Evolutionary conservation across 2,329 filamentous ascomycete species (phyloP).

Genomic region (Chaetomiaceae sp.): DNA sequence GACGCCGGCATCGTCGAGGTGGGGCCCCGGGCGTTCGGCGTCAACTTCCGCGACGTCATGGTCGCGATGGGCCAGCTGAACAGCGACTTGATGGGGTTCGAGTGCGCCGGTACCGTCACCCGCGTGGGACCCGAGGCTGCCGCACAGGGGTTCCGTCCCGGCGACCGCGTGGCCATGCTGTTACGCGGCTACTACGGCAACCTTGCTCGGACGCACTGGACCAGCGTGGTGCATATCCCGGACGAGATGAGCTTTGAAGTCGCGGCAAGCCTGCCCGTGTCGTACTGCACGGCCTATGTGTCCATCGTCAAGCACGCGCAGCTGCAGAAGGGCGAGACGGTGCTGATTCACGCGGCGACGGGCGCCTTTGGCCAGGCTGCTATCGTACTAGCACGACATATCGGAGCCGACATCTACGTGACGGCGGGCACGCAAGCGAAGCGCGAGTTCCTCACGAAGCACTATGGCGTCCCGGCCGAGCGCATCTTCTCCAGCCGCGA

Average conservation of each 20-base stretch:
- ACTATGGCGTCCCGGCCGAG: slow-evolving; percentile 26
- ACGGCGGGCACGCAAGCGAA: slow-evolving; percentile 36
- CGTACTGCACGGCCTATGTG: slow-evolving; percentile 26
- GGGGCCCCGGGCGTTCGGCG: slow-evolving; percentile 28
- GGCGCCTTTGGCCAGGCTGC: slow-evolving; percentile 32
- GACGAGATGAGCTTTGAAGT: slow-evolving; percentile 30
- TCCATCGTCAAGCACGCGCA: slow-evolving; percentile 23
- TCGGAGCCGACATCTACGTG: slow-evolving; percentile 30
- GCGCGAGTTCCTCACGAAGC: slow-evolving; percentile 26
- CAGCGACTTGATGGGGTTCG: slow-evolving; percentile 23
- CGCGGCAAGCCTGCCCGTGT: slow-evolving; percentile 32
- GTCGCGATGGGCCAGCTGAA: slow-evolving; percentile 26
- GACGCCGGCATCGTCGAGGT: slow-evolving; percentile 29
- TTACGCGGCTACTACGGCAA: slow-evolving; percentile 19
- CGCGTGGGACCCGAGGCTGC: slow-evolving; percentile 13
- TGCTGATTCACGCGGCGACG: slow-evolving; percentile 32
- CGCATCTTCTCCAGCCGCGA: slow-evolving; percentile 33
- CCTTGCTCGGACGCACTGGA: slow-evolving; percentile 17
- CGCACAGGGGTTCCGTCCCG: slow-evolving; percentile 13
- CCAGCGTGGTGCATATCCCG: slow-evolving; percentile 27
- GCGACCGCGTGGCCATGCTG: slow-evolving; percentile 22
- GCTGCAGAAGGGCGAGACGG: slow-evolving; percentile 11
- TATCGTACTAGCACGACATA: slow-evolving; percentile 27
- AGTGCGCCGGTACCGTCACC: slow-evolving; percentile 24
- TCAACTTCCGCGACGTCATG: slow-evolving; percentile 37